These are phyloP conservation scores for Dothistroma pini DNA, from an alignment of 2,329 filamentous ascomycete species.

Conservation along the genomic window DNA sequence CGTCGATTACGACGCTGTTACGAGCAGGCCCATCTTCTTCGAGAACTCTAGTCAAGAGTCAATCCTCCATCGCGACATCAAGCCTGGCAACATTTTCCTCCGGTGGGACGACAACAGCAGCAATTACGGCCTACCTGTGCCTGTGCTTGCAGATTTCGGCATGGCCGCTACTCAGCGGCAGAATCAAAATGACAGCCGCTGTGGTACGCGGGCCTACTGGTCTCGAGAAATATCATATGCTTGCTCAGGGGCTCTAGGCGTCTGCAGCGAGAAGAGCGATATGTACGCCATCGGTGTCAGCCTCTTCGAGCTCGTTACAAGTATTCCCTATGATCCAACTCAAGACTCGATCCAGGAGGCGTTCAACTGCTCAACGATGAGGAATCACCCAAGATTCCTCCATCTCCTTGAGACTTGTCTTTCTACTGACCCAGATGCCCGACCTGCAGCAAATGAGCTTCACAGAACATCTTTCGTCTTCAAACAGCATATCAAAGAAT, in stretches of 20 bases:
- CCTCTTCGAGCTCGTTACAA: slow-evolving; percentile 21
- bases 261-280: slow-evolving; percentile 23
- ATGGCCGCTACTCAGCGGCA: slow-evolving; percentile 4
- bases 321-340: background rate
- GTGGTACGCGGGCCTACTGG: slow-evolving; percentile 18
- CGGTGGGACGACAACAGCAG: slow-evolving; percentile 8
- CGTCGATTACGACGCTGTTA: slow-evolving; percentile 5
- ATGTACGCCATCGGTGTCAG: slow-evolving; percentile 27
- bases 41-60: background rate
- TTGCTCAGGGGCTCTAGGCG: background rate
- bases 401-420: slow-evolving; percentile 7
- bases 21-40: background rate
- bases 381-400: slow-evolving; percentile 7
- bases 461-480: background rate
- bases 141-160: slow-evolving; percentile 28
- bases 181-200: slow-evolving; percentile 1
- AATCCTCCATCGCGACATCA: slow-evolving; percentile 28
- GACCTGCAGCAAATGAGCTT: slow-evolving; percentile 1
- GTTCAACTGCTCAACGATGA: slow-evolving; percentile 1
- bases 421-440: background rate
- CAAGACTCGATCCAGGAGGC: background rate
- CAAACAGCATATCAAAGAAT: background rate
- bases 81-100: slow-evolving; percentile 26
- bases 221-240: slow-evolving; percentile 9
- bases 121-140: slow-evolving; percentile 18